Evolutionary conservation across 192 early-diverging fungal genomes (phyloP).

Genomic region (Backusella westeae): DNA sequence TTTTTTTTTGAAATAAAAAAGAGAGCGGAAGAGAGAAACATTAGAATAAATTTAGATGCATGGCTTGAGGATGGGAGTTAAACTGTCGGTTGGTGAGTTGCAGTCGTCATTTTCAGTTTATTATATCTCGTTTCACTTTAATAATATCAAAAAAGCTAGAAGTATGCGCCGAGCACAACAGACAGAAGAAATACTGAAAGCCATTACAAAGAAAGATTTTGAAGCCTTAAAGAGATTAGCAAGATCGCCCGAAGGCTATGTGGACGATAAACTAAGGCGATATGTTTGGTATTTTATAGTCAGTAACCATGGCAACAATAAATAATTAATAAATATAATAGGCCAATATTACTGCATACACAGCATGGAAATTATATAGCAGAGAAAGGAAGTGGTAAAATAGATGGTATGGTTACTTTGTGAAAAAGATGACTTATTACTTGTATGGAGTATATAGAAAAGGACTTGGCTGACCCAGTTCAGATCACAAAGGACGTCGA

Average conservation of each 20-base stretch:
- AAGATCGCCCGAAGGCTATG: slow-evolving; percentile 20
- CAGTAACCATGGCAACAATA: background rate
- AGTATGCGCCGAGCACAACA: slow-evolving; percentile 15
- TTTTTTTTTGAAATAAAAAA: background rate
- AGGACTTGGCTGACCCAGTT: slow-evolving; percentile 32
- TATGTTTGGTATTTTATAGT: slow-evolving; percentile 25
- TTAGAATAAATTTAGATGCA: background rate
- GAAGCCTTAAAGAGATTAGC: slow-evolving; percentile 20
- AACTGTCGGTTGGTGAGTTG: slow-evolving; percentile 12
- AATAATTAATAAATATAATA: background rate
- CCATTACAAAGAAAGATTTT: slow-evolving; percentile 23
- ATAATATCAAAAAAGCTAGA: slow-evolving; percentile 5
- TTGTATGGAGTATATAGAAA: slow-evolving; percentile 15
- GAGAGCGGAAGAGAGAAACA: background rate
- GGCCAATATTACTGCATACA: slow-evolving; percentile 39
- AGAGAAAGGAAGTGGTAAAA: slow-evolving; percentile 37
- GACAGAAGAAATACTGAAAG: slow-evolving; percentile 15
- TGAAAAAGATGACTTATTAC: background rate
- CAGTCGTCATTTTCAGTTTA: background rate
- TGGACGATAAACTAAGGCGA: slow-evolving; percentile 22
- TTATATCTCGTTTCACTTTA: background rate
- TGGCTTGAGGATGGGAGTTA: slow-evolving; percentile 13
- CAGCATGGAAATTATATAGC: slow-evolving; percentile 35
- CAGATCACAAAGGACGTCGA: slow-evolving; percentile 41
- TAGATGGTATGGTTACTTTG: background rate